Base-by-base conservation (phyloP, 352 stramenopile genomes). In the Globisporangium heterothallicum region DNA sequence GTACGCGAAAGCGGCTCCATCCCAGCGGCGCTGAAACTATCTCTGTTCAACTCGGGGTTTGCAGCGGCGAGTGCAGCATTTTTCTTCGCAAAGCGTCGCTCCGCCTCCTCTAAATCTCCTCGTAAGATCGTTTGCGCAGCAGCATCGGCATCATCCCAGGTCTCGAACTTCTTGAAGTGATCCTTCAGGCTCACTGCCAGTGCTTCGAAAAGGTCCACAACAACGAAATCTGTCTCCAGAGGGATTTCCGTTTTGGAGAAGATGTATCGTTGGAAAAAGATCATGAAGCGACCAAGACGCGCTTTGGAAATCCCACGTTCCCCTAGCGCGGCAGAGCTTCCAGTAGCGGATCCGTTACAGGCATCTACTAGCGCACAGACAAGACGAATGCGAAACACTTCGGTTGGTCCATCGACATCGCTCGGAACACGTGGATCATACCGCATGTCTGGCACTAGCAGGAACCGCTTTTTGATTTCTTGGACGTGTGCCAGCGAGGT, bases 221-320 rank as follows among this genome's bases (percentile, higher is more conserved):
- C 77, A 30, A 92, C 72, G 67, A 96, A 98, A 49, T 97, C 83
- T 26, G 96, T 97, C 49, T 98, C 95, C 40, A 97, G 82, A 1
- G 96, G 95, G 13, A 99, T 79, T 32, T 94, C 84, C 4, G 72
- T 78, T 70, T 98, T 98, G 24, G 92, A 94, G 42, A 98, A 97
- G 16, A 98, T 79, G 72, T 99, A 99, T 24, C 93, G 84, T 63
- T 98, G 93, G 58, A 98, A 97, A 58, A 96, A 95, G 7, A 84
- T 61, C 53, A 98, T 79, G 54, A 97, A 97, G 13, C 79, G 84
- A 21, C 85, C 78, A 3, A 99, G 67, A 32, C 93, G 89, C 2
- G 68, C 63, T 41, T 85, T 68, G 8, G 92, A 94, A 42, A 96
- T 89, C 30, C 77, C 75, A 30, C 87, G 84, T 1, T 98, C 88